A percentile compares a stretch with the other conserved stretches of the same genome.
Conservation (phyloP, 164 flowering plant species). For the Macadamia tetraphylla region DNA sequence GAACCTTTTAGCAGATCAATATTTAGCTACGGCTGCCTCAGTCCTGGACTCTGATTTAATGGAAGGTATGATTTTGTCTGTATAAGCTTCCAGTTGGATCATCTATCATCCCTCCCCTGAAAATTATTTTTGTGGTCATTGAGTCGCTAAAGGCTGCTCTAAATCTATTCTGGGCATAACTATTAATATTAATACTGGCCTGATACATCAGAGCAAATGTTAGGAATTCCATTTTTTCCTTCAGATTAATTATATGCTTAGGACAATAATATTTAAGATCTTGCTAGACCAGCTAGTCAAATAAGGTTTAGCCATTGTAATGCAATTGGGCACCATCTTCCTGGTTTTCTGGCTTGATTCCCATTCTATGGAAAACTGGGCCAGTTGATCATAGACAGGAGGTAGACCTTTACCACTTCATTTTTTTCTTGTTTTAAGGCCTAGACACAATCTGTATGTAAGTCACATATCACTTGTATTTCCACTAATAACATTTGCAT, state of each 20-base stretch:
- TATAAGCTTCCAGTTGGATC: slow-evolving; percentile 1
- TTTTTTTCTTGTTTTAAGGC: no score
- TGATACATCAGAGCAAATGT: no score
- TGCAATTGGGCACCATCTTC: neutral
- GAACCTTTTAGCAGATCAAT: slow-evolving; percentile 40
- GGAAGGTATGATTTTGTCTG: slow-evolving; percentile 37
- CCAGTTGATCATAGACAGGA: neutral
- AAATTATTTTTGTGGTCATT: neutral
- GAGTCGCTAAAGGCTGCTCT: neutral
- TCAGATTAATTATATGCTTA: neutral
- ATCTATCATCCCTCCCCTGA: neutral
- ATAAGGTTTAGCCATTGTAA: neutral
- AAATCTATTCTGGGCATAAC: neutral
- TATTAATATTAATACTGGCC: neutral
- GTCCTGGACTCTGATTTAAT: slow-evolving; percentile 34
- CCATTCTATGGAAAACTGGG: no score
- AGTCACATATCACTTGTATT: neutral
- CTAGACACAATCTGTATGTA: neutral
- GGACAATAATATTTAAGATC: no score
- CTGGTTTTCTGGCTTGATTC: no score
- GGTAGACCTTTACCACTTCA: no score
- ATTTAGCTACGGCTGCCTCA: slow-evolving; percentile 44
- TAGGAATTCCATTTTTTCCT: no score
- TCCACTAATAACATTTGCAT: neutral
- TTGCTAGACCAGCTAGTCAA: no score